Conservation (phyloP, 176 grass and related monocot species). For the Puya raimondii region DNA sequence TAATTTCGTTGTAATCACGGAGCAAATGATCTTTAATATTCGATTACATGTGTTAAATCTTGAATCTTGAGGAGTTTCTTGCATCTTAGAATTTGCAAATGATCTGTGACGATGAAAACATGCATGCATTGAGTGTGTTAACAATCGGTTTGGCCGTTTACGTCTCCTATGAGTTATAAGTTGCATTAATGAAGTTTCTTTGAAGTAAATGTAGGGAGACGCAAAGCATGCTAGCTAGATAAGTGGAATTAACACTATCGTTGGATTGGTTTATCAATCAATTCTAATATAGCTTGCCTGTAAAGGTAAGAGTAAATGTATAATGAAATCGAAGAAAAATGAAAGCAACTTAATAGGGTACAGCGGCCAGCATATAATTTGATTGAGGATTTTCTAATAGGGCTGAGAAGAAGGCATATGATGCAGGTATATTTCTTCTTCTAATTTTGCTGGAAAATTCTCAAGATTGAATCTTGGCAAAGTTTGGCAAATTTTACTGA, state of each 20-base stretch:
- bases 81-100: not conserved
- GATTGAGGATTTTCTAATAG: no score
- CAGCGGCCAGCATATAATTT: no score
- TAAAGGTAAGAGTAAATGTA: no score
- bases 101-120: not conserved
- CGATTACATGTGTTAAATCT: not conserved
- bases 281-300: not conserved
- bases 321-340: no score
- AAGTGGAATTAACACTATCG: not conserved
- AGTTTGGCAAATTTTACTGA: conserved; percentile 1
- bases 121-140: not conserved
- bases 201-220: not conserved
- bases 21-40: not conserved
- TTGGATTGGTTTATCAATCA: not conserved
- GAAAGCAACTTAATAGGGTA: no score
- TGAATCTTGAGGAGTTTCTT: not conserved
- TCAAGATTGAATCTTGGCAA: not conserved
- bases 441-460: not conserved
- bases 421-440: conserved; percentile 31
- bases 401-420: no score
- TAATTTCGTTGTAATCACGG: not conserved
- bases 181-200: not conserved
- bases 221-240: not conserved
- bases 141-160: not conserved
- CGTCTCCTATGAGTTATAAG: not conserved